Base-by-base conservation (phyloP, 768 basidiomycete species). In the Cystobasidium ongulense region DNA sequence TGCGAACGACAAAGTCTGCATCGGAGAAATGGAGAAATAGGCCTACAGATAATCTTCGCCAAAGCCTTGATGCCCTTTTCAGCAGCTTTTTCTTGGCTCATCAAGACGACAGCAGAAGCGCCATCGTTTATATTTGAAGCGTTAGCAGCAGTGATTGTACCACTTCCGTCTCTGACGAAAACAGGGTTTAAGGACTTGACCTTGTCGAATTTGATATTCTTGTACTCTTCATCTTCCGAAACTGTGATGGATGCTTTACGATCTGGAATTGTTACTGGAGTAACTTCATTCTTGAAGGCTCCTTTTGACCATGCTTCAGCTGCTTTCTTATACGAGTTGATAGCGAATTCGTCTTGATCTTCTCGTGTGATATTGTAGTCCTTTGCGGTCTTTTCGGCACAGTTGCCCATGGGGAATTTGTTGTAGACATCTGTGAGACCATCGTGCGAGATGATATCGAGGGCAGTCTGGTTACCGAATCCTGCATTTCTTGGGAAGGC, bases 401-500 rank as follows among this genome's bases (percentile, higher is more conserved):
- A 98, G 85, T 91, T 91, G 72, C 96, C 96, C 96, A 99, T 99
- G 18, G 68, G 68, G 33, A 71, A 33, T 82, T 97, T 88, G 85
- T 96, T 93, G 86, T 92, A 96, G 65, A 91, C 92, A 82, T 99
- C 96, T 87, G 88, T 90, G 63, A 99, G 90, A 77, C 94, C 96
- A 78, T 99, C 96, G 78, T 82, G 85, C 82, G 94, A 89, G 39
- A 98, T 85, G 17, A 94, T 89, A 81, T 98, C 96, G 76, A 84
- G 87, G 50, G 92, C 82, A 75, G 88, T 87, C 82, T 94, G 88
- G 83, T 95, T 91, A 75, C 96, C 96, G 77, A 93, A 99, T 8
- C 81, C 81, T 13, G 82, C 81, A 52, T 78, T 77, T 31, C 83
- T 81, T 35, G 83, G 83, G 39, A 78, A 64, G 77, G 83, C 82